Conservation (phyloP, 805 yeast species). For the Saccharomycopsis sp. region DNA sequence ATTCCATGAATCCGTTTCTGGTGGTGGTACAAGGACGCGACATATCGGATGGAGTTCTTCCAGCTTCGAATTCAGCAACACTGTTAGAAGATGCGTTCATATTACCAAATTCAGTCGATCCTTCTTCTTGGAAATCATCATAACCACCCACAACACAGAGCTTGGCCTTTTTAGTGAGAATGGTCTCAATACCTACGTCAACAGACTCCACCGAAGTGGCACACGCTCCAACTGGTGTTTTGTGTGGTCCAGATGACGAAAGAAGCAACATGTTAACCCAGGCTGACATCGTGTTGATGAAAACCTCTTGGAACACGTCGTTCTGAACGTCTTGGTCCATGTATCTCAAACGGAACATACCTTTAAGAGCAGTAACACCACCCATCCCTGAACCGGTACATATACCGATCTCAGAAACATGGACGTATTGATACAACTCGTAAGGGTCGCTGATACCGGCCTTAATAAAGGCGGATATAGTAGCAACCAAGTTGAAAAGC, state of each 20-base stretch:
- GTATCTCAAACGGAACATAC: constrained; percentile 96
- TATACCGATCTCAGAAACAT: constrained; percentile 97
- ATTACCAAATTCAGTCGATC: constrained; percentile 95
- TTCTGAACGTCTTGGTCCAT: constrained; percentile 92
- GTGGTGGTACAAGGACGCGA: constrained; percentile 96
- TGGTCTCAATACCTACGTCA: constrained; percentile 92
- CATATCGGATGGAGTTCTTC: constrained; percentile 98
- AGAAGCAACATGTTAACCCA: constrained; percentile 98
- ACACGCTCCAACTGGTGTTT: constrained; percentile 99
- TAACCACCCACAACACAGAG: constrained; percentile 97
- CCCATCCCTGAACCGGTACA: constrained; percentile 99
- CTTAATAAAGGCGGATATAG: constrained; percentile 87
- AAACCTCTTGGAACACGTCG: constrained; percentile 95
- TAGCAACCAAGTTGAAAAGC: constrained; percentile 83
- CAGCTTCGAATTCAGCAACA: constrained; percentile 79
- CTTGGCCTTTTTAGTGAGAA: constrained; percentile 89
- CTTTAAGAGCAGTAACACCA: constrained; percentile 94
- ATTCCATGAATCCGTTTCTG: constrained; percentile 98
- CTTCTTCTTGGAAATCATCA: constrained; percentile 99
- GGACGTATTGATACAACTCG: constrained; percentile 97
- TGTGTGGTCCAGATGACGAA: constrained; percentile 97
- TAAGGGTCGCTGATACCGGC: constrained; percentile 98
- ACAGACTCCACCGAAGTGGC: constrained; percentile 98
- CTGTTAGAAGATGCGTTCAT: constrained; percentile 98
- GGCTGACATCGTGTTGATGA: constrained; percentile 98